Conservation (phyloP, 495 filamentous ascomycete genomes). For the Baudoinia panamericana region DNA sequence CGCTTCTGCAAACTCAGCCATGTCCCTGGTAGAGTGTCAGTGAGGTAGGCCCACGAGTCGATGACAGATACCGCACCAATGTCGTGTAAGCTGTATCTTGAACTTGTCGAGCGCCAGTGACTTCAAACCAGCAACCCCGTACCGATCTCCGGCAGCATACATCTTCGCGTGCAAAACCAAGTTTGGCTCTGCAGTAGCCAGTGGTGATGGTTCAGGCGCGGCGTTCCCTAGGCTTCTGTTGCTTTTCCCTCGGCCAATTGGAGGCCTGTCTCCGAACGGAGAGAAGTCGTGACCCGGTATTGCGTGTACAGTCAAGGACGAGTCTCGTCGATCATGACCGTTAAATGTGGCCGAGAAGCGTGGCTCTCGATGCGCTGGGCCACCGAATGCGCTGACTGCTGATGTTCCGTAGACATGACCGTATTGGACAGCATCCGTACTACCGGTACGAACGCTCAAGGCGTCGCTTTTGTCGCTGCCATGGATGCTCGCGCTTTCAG, state of each 20-base stretch:
- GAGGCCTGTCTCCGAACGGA: background rate
- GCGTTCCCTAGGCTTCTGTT: background rate
- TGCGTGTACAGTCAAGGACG: constrained; percentile 6
- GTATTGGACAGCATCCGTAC: constrained; percentile 4
- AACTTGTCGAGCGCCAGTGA: constrained; percentile 9
- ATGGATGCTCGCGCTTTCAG: constrained; percentile 1
- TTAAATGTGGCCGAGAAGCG: background rate
- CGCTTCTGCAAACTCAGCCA: constrained; percentile 5
- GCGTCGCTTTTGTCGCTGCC: constrained; percentile 1
- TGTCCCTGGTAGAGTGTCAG: constrained; percentile 2
- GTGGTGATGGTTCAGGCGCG: constrained; percentile 2
- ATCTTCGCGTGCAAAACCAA: constrained; percentile 5
- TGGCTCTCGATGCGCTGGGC: background rate
- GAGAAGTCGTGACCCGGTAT: constrained; percentile 5
- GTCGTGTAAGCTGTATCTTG: constrained; percentile 10
- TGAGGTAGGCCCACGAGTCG: background rate
- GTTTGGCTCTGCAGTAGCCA: constrained; percentile 1
- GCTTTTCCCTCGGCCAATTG: background rate
- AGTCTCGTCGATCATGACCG: background rate
- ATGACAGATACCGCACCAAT: constrained; percentile 1
- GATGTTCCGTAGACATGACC: constrained; percentile 8
- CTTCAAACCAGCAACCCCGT: constrained; percentile 7
- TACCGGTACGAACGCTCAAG: constrained; percentile 1
- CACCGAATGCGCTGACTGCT: constrained; percentile 7
- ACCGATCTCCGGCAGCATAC: constrained; percentile 7